Percentiles rank a stretch among this genome's conserved stretches.
Conservation (phyloP, 352 stramenopile genomes). For the Globisporangium cystogenes region DNA sequence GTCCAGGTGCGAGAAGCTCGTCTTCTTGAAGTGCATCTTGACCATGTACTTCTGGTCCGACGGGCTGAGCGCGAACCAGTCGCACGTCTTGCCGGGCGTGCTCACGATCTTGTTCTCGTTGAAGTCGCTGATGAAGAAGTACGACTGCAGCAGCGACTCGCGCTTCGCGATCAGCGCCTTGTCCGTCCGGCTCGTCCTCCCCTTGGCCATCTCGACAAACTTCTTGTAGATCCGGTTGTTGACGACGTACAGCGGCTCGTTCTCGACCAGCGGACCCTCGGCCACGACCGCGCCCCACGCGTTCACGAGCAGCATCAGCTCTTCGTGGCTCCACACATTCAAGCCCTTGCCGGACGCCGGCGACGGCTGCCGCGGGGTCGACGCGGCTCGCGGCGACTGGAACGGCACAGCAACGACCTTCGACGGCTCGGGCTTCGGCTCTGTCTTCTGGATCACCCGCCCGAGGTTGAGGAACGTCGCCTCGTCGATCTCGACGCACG, state of each 20-base stretch:
- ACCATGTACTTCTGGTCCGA: slow-evolving; percentile 10
- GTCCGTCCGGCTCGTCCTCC: slow-evolving; percentile 6
- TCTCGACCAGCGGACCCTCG: slow-evolving; percentile 2
- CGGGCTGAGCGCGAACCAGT: slow-evolving; percentile 9
- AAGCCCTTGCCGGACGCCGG: slow-evolving; percentile 4
- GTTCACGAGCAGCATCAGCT: slow-evolving; percentile 4
- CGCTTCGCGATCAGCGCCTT: slow-evolving; percentile 13
- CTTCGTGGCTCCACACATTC: slow-evolving; percentile 13
- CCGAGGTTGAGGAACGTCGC: slow-evolving; percentile 3
- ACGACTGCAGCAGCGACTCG: slow-evolving; percentile 11
- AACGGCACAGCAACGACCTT: no score
- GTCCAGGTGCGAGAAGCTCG: slow-evolving; percentile 14
- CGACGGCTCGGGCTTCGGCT: no score
- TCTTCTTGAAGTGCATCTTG: slow-evolving; percentile 12
- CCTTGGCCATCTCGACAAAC: slow-evolving; percentile 8
- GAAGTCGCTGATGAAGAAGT: slow-evolving; percentile 13
- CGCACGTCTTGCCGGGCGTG: neutral
- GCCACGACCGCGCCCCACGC: slow-evolving; percentile 1
- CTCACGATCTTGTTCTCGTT: slow-evolving; percentile 5
- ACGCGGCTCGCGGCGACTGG: neutral
- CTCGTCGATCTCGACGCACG: slow-evolving; percentile 10
- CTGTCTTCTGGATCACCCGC: neutral
- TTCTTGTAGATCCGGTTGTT: slow-evolving; percentile 13
- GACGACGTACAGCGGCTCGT: slow-evolving; percentile 9
- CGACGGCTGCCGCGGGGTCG: slow-evolving; percentile 4